Conservation (phyloP, 805 yeast genomes). For the Candida jianshihensis region DNA sequence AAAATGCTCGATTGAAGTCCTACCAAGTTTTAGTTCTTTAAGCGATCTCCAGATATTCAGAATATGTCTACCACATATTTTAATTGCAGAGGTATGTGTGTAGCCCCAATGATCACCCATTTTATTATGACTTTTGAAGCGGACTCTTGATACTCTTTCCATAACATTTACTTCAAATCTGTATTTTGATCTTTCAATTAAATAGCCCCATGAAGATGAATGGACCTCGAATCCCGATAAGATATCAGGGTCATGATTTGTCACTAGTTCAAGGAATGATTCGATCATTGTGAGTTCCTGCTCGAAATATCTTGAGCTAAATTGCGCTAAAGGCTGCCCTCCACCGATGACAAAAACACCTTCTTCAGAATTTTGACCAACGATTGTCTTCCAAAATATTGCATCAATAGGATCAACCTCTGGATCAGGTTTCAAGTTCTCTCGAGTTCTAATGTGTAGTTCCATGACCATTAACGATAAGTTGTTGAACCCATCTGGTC, state of each 20-base stretch:
- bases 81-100: constrained; percentile 65
- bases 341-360: constrained; percentile 31
- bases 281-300: constrained; percentile 56
- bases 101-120: constrained; percentile 73
- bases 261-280: constrained; percentile 47
- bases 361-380: constrained; percentile 29
- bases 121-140: constrained; percentile 40
- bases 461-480: constrained; percentile 62
- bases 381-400: constrained; percentile 59
- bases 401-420: constrained; percentile 46
- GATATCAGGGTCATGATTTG: constrained; percentile 77
- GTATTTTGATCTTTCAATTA: constrained; percentile 53
- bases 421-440: constrained; percentile 57
- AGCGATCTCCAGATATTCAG: constrained; percentile 80
- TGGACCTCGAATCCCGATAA: constrained; percentile 82
- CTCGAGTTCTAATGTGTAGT: constrained; percentile 54
- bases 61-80: constrained; percentile 74
- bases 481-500: constrained; percentile 35
- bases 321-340: constrained; percentile 2
- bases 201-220: constrained; percentile 82
- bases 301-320: constrained; percentile 25
- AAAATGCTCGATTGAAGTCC: constrained; percentile 73
- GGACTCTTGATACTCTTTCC: constrained; percentile 57
- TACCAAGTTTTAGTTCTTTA: constrained; percentile 55
- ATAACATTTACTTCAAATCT: constrained; percentile 45